Conservation (phyloP, 495 filamentous ascomycete species). For the Cercophora scortea region DNA sequence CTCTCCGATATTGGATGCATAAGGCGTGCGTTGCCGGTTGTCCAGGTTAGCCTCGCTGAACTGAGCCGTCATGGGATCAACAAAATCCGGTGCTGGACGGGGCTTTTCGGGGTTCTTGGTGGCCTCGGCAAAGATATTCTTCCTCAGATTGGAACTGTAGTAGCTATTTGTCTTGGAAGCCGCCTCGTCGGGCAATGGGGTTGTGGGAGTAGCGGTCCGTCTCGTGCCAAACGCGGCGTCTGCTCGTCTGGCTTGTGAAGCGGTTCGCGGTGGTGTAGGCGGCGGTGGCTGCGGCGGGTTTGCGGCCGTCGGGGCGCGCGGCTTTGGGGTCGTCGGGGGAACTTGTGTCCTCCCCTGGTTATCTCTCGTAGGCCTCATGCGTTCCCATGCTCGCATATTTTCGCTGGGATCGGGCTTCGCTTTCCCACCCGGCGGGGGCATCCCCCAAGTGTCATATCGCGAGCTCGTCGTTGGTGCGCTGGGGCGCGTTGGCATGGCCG, state of each 20-base stretch:
- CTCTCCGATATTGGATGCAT: slow-evolving; percentile 62
- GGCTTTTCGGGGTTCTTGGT: slow-evolving; percentile 20
- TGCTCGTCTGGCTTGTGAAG: slow-evolving; percentile 33
- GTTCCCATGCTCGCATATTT: slow-evolving; percentile 59
- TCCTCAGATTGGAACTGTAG: slow-evolving; percentile 27
- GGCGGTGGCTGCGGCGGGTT: slow-evolving; percentile 7
- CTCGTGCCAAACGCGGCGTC: slow-evolving; percentile 38
- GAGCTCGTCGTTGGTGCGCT: slow-evolving; percentile 5
- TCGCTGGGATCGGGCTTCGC: slow-evolving; percentile 51
- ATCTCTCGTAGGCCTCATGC: slow-evolving; percentile 38
- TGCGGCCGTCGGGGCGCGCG: slow-evolving; percentile 24
- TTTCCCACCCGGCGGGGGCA: slow-evolving; percentile 37
- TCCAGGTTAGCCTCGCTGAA: slow-evolving; percentile 37
- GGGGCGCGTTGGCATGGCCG: slow-evolving; percentile 26
- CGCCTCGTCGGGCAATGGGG: slow-evolving; percentile 37
- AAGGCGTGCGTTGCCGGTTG: slow-evolving; percentile 57
- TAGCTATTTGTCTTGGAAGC: slow-evolving; percentile 32
- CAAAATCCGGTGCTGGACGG: slow-evolving; percentile 11
- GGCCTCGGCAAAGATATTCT: slow-evolving; percentile 25
- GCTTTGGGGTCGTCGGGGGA: slow-evolving; percentile 24
- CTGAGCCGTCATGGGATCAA: slow-evolving; percentile 35
- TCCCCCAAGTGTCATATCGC: slow-evolving; percentile 19
- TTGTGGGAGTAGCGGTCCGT: slow-evolving; percentile 27
- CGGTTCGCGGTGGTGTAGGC: slow-evolving; percentile 29
- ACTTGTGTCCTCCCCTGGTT: too few relatives aligned